These are phyloP conservation scores for Tolypocladium capitatum DNA, from an alignment of 2,329 filamentous ascomycete genomes.

Conservation along the genomic window DNA sequence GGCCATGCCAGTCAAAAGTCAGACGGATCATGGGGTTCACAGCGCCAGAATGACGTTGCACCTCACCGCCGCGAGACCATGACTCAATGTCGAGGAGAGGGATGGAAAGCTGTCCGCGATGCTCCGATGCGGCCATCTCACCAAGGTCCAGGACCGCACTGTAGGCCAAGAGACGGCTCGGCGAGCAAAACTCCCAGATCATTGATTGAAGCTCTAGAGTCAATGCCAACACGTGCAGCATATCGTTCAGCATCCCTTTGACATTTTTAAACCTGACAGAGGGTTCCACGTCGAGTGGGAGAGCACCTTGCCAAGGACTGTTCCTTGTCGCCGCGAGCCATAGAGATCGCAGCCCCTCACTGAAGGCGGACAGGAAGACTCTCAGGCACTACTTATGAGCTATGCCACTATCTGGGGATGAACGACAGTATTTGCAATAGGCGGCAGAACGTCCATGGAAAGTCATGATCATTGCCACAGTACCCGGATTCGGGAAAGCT, in stretches of 20 bases:
- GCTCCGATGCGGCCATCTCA: not conserved
- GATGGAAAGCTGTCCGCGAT: not conserved
- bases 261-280: not conserved
- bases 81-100: constrained; percentile 1
- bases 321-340: constrained; percentile 3
- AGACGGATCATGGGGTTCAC: not conserved
- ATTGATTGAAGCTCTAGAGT: not conserved
- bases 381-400: not conserved
- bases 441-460: not conserved
- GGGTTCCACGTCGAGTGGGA: not conserved
- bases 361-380: not conserved
- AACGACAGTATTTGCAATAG: not conserved
- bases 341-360: not conserved
- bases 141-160: not conserved
- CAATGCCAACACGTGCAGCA: not conserved
- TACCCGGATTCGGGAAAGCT: not conserved
- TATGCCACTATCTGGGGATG: not conserved
- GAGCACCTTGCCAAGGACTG: constrained; percentile 1
- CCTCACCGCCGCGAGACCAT: not conserved
- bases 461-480: not conserved
- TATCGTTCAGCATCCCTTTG: not conserved
- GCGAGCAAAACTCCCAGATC: not conserved
- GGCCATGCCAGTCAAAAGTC: not conserved
- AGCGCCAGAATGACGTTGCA: not conserved
- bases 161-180: not conserved